phyloP scores from a whole-genome alignment of 1,139 yeast species.

The Sugiyamaella japonica region DNA sequence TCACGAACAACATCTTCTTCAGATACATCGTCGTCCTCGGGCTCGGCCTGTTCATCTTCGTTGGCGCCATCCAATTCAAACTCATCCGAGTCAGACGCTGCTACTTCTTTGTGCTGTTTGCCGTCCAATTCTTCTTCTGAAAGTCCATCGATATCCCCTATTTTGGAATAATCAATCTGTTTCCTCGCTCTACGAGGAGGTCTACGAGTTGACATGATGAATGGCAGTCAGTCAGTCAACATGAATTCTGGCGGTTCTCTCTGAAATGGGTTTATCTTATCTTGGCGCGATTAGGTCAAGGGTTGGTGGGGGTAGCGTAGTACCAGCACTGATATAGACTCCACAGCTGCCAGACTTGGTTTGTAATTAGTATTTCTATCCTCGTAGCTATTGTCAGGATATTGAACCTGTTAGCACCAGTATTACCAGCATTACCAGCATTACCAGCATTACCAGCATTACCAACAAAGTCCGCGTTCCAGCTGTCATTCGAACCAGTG shows the following conservation, averaged over 20 bases:
- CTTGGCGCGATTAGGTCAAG: background rate
- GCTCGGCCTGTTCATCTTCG: conserved; percentile 21
- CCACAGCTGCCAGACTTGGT: too few species aligned
- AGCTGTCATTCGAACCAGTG: background rate
- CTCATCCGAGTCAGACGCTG: conserved; percentile 29
- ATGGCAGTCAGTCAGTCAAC: background rate
- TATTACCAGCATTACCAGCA: too few species aligned
- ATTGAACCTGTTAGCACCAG: too few species aligned
- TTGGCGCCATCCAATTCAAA: conserved; percentile 25
- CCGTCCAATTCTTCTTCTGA: conserved; percentile 23
- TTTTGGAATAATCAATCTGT: conserved; percentile 30
- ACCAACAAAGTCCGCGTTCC: too few species aligned
- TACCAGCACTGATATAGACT: too few species aligned
- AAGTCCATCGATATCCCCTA: conserved; percentile 27
- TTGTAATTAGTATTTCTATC: too few species aligned
- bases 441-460: too few species aligned
- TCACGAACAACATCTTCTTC: conserved; percentile 17
- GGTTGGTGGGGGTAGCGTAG: background rate
- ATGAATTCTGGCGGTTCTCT: background rate
- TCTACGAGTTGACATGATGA: conserved; percentile 12
- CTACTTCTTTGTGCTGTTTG: conserved; percentile 20
- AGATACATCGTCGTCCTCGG: conserved; percentile 12
- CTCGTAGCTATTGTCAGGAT: too few species aligned
- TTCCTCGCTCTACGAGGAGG: conserved; percentile 27
- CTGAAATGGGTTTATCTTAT: background rate